phyloP scores from a whole-genome alignment of 768 basidiomycete species.

The Mycena albidolilacea region DNA sequence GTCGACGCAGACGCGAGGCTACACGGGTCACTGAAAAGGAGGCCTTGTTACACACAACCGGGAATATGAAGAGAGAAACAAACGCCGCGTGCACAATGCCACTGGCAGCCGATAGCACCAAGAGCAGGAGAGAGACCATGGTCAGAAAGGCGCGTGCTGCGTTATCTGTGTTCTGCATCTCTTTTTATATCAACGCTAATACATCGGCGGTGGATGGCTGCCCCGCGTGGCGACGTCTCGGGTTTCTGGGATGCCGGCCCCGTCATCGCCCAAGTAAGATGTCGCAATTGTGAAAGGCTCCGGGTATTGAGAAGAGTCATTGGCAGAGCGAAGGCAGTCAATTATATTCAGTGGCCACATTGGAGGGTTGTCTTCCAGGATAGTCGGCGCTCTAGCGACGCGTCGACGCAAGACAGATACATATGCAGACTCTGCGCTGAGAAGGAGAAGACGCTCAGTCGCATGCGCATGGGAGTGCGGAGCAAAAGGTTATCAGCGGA shows the following conservation, averaged over 20 bases:
- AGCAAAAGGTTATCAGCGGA: not conserved
- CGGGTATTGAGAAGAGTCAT: no score
- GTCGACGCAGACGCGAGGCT: constrained; percentile 28
- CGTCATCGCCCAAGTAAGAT: not conserved
- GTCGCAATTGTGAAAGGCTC: not conserved
- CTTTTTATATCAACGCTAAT: constrained; percentile 6
- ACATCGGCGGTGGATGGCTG: not conserved
- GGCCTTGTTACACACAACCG: not conserved
- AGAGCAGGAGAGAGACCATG: constrained; percentile 25
- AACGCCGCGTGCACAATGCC: constrained; percentile 22
- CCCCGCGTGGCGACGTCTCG: constrained; percentile 3
- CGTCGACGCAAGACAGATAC: no score
- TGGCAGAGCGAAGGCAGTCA: no score
- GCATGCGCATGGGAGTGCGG: no score
- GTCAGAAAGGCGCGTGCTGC: not conserved
- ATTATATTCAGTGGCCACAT: no score
- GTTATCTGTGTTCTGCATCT: not conserved
- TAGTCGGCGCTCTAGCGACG: no score
- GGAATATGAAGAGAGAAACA: not conserved
- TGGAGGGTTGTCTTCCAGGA: no score
- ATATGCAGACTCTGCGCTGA: no score
- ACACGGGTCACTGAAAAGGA: constrained; percentile 28
- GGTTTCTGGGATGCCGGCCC: not conserved
- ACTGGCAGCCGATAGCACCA: not conserved
- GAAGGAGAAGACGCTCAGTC: no score